Base-by-base conservation (phyloP, 345 rosid genomes). In the Populus ilicifolia region DNA sequence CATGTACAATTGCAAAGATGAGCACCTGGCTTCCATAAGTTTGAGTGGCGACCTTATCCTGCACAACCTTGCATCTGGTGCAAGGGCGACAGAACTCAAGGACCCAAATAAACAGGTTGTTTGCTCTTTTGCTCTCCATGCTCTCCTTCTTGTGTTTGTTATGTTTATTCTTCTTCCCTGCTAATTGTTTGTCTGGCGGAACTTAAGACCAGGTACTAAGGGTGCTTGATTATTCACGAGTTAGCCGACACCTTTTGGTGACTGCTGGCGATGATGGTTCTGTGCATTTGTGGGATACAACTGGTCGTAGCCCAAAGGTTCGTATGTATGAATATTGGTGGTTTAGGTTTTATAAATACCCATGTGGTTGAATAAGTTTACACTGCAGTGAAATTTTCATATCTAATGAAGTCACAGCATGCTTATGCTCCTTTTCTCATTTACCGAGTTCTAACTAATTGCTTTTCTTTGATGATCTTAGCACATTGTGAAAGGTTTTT, bases 191-290 rank as follows among this genome's bases (percentile, higher is more conserved):
- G 35, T 80, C 70, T 81, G 83, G 35, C 77, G 81, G 81, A 73
- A 79, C 85, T 90, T 85, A 94, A 92, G 97, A 90, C 87, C 98
- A 94, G 98, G 97, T 92, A 77, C 84, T 96, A 71, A 90, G 94
- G 89, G 94, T 92, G 88, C 97, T 96, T 83, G 99, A 96, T 82
- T 94, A 92, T 91, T 94, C 99, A 52, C 85, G 94, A 83, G 83
- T 84, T 77, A 92, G 97, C 83, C 89, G 97, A 41, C 99, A 94
- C 80, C 92, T 96, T 80, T 86, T 96, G 87, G 92, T 89, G 69
- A 92, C 98, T 78, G 95, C 99, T 54, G 99, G 99, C 70, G 98
- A 96, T 89, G 99, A 96, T 85, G 99, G 99, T 17, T 90, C 99
- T 69, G 86, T 91, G 36, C 96, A 90, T 86, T 84, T 96, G 79